Percentiles rank a stretch among this genome's conserved stretches.
Conservation (phyloP, 2,329 filamentous ascomycete genomes). For the Scolecobasidium constrictum region DNA sequence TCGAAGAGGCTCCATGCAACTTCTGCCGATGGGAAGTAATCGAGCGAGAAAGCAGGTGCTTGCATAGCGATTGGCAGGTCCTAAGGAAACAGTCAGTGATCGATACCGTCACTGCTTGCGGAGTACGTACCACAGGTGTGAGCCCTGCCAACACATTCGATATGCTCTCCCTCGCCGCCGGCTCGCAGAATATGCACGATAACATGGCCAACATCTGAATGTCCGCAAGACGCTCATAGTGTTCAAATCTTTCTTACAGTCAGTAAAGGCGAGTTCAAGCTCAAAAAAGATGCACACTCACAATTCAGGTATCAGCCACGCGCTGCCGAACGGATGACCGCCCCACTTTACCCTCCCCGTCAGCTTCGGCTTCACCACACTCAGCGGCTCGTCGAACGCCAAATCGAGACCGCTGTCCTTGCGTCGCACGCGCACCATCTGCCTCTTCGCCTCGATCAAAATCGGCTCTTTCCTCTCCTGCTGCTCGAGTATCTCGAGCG, state of each 20-base stretch:
- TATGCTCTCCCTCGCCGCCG: constrained; percentile 29
- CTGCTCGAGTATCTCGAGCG: constrained; percentile 52
- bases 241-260: constrained; percentile 31
- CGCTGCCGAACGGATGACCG: constrained; percentile 42
- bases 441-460: constrained; percentile 57
- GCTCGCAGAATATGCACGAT: constrained; percentile 46
- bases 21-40: constrained; percentile 34
- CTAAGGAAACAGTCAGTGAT: too few species aligned
- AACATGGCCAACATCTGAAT: constrained; percentile 57
- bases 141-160: constrained; percentile 25
- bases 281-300: constrained; percentile 11
- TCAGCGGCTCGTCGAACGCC: constrained; percentile 31
- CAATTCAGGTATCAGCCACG: constrained; percentile 45
- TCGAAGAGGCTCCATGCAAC: constrained; percentile 32
- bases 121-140: constrained; percentile 14
- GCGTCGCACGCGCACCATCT: constrained; percentile 39
- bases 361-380: constrained; percentile 27
- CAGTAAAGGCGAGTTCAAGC: background rate
- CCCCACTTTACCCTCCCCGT: constrained; percentile 43
- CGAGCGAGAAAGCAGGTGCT: constrained; percentile 33
- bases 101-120: too few species aligned
- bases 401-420: constrained; percentile 39
- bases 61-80: constrained; percentile 30
- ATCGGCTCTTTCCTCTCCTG: constrained; percentile 47
- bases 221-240: constrained; percentile 51